phyloP scores from a whole-genome alignment of 306 rosid genomes.

The Begonia masoniana region DNA sequence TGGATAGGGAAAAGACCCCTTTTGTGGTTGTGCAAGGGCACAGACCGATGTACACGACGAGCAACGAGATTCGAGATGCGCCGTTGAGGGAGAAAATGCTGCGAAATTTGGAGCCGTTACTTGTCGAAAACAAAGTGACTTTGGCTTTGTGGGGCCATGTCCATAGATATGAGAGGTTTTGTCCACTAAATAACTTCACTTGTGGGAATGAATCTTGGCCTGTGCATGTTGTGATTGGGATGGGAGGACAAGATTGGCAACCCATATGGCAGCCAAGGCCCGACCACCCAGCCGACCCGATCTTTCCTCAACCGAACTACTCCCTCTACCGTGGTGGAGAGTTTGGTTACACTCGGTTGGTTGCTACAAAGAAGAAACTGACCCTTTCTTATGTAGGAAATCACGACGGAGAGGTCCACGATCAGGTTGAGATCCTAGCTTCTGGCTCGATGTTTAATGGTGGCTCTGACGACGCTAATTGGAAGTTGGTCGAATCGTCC shows the following conservation, averaged over 20 bases:
- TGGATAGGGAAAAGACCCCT: constrained; percentile 55
- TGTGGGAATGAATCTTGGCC: constrained; percentile 51
- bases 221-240: constrained; percentile 77
- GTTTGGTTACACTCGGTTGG: constrained; percentile 79
- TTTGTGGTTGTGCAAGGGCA: constrained; percentile 83
- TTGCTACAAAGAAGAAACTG: constrained; percentile 54
- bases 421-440: constrained; percentile 46
- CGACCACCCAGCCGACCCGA: constrained; percentile 44
- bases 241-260: constrained; percentile 91
- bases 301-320: constrained; percentile 62
- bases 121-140: constrained; percentile 64
- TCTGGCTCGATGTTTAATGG: constrained; percentile 44
- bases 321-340: constrained; percentile 82
- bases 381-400: constrained; percentile 56
- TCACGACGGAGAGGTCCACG: constrained; percentile 75
- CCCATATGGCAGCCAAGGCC: constrained; percentile 70
- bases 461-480: constrained; percentile 4
- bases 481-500: constrained; percentile 16
- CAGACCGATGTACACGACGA: constrained; percentile 87
- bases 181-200: constrained; percentile 61
- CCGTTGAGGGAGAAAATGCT: constrained; percentile 50
- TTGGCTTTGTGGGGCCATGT: constrained; percentile 95
- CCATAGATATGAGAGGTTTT: constrained; percentile 82
- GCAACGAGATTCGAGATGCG: constrained; percentile 54
- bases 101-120: constrained; percentile 69